These are phyloP conservation scores for Tephrocybe rancida DNA, from an alignment of 768 basidiomycete genomes.

Conservation along the genomic window DNA sequence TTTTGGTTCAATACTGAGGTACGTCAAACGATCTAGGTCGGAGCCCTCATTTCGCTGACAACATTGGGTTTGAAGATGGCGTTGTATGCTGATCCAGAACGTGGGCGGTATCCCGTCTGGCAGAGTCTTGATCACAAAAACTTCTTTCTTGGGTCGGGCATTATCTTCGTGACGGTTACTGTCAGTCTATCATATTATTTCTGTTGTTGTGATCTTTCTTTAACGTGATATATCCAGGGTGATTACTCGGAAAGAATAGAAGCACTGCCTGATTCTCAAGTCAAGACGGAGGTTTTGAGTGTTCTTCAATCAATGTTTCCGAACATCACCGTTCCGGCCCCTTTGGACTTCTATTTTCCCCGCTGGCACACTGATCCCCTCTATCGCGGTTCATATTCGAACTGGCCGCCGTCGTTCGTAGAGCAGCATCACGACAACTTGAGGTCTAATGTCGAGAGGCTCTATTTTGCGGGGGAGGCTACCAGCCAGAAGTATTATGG, in stretches of 20 bases:
- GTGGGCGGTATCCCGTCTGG: constrained; percentile 70
- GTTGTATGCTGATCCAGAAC: constrained; percentile 56
- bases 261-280: constrained; percentile 43
- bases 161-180: constrained; percentile 55
- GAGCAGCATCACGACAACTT: constrained; percentile 57
- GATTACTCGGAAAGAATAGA: constrained; percentile 65
- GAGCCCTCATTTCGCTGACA: too few species aligned
- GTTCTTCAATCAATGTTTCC: constrained; percentile 67
- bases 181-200: constrained; percentile 23
- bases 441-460: constrained; percentile 50
- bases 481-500: constrained; percentile 62
- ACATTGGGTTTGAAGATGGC: constrained; percentile 39
- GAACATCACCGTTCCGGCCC: constrained; percentile 52
- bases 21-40: background rate
- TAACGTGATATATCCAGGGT: constrained; percentile 38
- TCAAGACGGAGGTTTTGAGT: constrained; percentile 54
- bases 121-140: constrained; percentile 59
- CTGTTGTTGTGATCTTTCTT: background rate
- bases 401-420: constrained; percentile 68
- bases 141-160: constrained; percentile 63
- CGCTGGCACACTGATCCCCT: constrained; percentile 56
- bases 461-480: constrained; percentile 70
- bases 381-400: constrained; percentile 66
- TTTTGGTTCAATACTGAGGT: constrained; percentile 56
- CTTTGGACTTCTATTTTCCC: constrained; percentile 55